Percentiles rank a stretch among this genome's conserved stretches.
phyloP scores from a whole-genome alignment of 768 basidiomycete species.

The Dioszegia crocea region DNA sequence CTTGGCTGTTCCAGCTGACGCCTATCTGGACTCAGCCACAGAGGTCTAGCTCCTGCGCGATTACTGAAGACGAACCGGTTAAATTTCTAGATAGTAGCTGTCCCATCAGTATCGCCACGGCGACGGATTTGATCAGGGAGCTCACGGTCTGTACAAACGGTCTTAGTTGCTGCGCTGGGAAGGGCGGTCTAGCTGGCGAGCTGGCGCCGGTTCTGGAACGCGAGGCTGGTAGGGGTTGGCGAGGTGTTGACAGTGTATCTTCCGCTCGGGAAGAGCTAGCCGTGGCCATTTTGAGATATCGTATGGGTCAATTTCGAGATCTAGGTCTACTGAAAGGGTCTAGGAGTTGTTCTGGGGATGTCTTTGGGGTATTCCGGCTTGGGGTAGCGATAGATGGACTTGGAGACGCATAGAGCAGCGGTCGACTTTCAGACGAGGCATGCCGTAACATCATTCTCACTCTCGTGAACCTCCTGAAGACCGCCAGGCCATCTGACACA shows the following conservation, averaged over 20 bases:
- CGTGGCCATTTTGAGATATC: not conserved
- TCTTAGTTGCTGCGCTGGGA: conserved; percentile 29
- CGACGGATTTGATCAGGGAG: not conserved
- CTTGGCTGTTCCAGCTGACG: conserved; percentile 27
- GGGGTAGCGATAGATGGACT: too few relatives aligned
- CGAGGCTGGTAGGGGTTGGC: not conserved
- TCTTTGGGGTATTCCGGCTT: too few relatives aligned
- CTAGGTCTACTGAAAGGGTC: too few relatives aligned
- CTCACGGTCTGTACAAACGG: conserved; percentile 34
- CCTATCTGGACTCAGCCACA: conserved; percentile 9
- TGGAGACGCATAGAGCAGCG: too few relatives aligned
- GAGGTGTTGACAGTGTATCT: not conserved
- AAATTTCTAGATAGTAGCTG: conserved; percentile 27
- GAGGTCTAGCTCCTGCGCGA: not conserved
- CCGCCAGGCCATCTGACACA: too few relatives aligned
- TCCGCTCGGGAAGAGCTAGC: not conserved
- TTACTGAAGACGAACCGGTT: conserved; percentile 7
- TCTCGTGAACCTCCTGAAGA: too few relatives aligned
- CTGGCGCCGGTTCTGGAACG: not conserved
- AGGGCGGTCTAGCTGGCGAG: not conserved
- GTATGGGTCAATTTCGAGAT: too few relatives aligned
- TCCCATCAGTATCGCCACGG: not conserved
- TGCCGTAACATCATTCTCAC: too few relatives aligned
- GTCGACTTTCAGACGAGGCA: too few relatives aligned
- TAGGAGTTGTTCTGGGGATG: too few relatives aligned